A percentile compares a stretch with the other conserved stretches of the same genome.
Evolutionary conservation across 129 eudicot genomes (phyloP).

Genomic region (carrot (Daucus carota)): DNA sequence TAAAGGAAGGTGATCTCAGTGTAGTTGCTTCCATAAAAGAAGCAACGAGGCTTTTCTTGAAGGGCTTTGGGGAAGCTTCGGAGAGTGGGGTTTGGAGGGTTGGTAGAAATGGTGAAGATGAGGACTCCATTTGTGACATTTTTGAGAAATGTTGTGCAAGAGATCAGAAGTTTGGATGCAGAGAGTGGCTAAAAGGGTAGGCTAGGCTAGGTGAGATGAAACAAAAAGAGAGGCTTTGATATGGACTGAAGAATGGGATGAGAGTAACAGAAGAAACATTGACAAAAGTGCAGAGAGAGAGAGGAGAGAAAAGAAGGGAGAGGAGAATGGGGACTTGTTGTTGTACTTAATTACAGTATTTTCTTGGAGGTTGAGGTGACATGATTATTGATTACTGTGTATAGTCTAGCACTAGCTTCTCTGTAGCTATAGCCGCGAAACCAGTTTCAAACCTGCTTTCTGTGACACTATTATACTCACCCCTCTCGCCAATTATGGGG

Average conservation of each 20-base stretch:
- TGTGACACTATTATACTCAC: neutral
- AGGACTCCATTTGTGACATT: slow-evolving; percentile 25
- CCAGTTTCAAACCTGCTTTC: neutral
- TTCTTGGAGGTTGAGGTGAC: slow-evolving; percentile 6
- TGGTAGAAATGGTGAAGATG: slow-evolving; percentile 20
- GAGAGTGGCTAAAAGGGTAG: neutral
- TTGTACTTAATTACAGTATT: neutral
- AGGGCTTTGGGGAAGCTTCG: slow-evolving; percentile 25
- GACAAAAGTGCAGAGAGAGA: neutral
- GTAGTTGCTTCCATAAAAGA: slow-evolving; percentile 54
- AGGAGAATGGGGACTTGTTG: neutral
- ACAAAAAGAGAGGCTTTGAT: neutral
- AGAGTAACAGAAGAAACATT: neutral
- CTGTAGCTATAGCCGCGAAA: neutral
- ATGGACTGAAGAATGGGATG: neutral
- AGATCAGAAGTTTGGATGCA: neutral
- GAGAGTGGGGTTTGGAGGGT: slow-evolving; percentile 3
- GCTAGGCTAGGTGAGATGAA: neutral
- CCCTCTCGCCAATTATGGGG: no score
- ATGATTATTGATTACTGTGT: neutral
- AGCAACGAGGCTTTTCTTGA: slow-evolving; percentile 40
- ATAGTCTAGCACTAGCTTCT: neutral
- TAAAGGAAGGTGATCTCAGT: slow-evolving; percentile 59
- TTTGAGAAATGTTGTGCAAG: neutral
- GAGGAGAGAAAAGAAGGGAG: neutral